A percentile compares a stretch with the other conserved stretches of the same genome.
Conservation (phyloP, 169 alveolate genomes). For the Plasmodium malariae region DNA sequence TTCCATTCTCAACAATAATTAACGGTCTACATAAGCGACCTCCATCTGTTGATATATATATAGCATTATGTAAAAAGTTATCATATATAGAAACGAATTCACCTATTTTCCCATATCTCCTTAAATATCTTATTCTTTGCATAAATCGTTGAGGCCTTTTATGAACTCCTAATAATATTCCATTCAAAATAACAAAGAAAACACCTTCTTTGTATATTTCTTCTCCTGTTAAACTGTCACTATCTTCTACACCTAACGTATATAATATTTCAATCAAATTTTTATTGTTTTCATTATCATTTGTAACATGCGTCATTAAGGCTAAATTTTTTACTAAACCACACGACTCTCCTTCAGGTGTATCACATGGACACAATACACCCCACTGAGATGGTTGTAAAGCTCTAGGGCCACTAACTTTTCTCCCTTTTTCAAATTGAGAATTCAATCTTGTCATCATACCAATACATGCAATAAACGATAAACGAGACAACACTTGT, state of each 20-base stretch:
- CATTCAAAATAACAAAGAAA: slow-evolving; percentile 95
- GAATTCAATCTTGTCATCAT: slow-evolving; percentile 94
- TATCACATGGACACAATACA: slow-evolving; percentile 99
- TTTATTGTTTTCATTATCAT: slow-evolving; percentile 93
- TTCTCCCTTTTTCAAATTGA: slow-evolving; percentile 93
- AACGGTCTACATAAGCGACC: slow-evolving; percentile 99
- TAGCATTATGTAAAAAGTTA: slow-evolving; percentile 92
- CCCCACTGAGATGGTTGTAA: slow-evolving; percentile 99
- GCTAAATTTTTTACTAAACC: slow-evolving; percentile 99
- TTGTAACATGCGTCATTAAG: slow-evolving; percentile 98
- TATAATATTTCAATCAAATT: slow-evolving; percentile 81
- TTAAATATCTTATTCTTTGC: slow-evolving; percentile 90
- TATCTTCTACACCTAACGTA: slow-evolving; percentile 88
- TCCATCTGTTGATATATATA: slow-evolving; percentile 98
- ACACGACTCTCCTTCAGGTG: slow-evolving; percentile 99
- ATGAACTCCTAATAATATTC: slow-evolving; percentile 95
- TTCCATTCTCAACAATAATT: slow-evolving; percentile 96
- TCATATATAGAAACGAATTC: slow-evolving; percentile 97
- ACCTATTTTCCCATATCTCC: slow-evolving; percentile 97
- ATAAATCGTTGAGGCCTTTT: slow-evolving; percentile 92
- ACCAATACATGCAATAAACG: slow-evolving; percentile 95
- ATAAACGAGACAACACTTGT: slow-evolving; percentile 96
- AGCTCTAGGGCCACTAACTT: slow-evolving; percentile 99
- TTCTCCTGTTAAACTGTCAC: slow-evolving; percentile 82
- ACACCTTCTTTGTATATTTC: slow-evolving; percentile 85